A percentile compares a stretch with the other conserved stretches of the same genome.
Conservation (phyloP, 306 rosid species). For the Malus sieversii region DNA sequence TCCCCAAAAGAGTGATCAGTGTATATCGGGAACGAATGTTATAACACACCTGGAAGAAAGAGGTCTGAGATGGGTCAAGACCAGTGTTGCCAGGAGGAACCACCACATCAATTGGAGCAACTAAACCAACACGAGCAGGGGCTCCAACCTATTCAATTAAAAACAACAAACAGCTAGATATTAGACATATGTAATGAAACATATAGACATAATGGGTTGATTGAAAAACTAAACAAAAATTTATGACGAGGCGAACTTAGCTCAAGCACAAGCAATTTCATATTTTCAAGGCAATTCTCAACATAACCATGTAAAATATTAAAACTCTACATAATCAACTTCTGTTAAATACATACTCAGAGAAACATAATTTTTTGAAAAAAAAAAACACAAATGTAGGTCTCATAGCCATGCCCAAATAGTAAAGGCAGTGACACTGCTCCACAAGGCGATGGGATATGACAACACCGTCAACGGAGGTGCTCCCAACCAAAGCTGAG, state of each 20-base stretch:
- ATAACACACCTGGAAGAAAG: constrained; percentile 77
- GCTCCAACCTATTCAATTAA: constrained; percentile 61
- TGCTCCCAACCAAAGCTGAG: not conserved
- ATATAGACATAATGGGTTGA: not conserved
- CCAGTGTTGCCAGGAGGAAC: constrained; percentile 98
- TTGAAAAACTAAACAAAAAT: not conserved
- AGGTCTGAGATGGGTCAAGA: constrained; percentile 89
- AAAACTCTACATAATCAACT: not conserved
- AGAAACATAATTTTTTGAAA: too few species aligned
- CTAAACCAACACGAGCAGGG: constrained; percentile 97
- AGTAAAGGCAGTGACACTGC: not conserved
- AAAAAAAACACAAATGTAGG: not conserved
- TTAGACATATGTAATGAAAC: not conserved
- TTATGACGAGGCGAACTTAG: not conserved
- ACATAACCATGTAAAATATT: not conserved
- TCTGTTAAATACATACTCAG: not conserved
- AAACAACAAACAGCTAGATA: not conserved
- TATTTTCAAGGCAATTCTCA: not conserved
- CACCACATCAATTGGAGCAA: constrained; percentile 91
- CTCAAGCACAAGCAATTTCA: not conserved
- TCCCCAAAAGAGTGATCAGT: not conserved
- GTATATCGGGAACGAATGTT: not conserved
- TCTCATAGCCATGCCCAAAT: not conserved
- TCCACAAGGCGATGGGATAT: not conserved
- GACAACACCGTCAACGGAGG: not conserved